These are phyloP conservation scores for Pseudoneurospora amorphoporcata DNA, from an alignment of 495 filamentous ascomycete genomes.

Conservation along the genomic window DNA sequence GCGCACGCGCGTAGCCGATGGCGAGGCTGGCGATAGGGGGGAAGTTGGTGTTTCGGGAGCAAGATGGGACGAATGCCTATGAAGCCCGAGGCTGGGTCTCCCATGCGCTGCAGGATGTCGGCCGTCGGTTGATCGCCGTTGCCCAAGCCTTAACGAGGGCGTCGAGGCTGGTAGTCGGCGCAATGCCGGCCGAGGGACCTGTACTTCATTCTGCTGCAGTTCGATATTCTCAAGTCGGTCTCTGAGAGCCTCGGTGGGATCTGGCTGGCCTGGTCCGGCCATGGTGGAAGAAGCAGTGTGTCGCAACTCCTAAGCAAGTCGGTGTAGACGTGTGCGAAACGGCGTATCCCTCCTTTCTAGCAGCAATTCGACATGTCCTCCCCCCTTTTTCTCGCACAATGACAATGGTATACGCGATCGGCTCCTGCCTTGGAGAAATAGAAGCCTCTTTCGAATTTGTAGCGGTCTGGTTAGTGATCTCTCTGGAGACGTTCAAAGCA, in stretches of 20 bases:
- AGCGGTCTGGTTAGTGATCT: not conserved
- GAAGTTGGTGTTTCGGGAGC: not conserved
- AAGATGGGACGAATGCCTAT: not conserved
- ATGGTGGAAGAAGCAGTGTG: not conserved
- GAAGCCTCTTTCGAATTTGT: not conserved
- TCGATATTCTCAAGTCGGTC: slow-evolving; percentile 18
- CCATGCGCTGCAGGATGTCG: not conserved
- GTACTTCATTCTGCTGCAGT: slow-evolving; percentile 9
- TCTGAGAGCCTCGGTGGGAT: slow-evolving; percentile 9
- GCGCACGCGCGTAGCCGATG: not conserved
- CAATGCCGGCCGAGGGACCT: not conserved
- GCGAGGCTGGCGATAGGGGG: not conserved
- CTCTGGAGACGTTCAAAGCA: not conserved
- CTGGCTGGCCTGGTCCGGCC: slow-evolving; percentile 1
- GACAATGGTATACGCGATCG: not conserved
- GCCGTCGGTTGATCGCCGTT: not conserved
- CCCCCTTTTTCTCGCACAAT: not conserved
- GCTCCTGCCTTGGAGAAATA: not conserved
- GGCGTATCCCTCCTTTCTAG: not conserved
- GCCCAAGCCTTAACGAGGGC: not conserved
- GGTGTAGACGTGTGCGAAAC: not conserved
- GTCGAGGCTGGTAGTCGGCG: not conserved
- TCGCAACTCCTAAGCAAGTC: not conserved
- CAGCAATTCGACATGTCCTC: not conserved
- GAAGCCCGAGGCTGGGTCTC: not conserved